Evolutionary conservation across 257 asterid genomes (phyloP).

Genomic region (Ilex aquifolium): DNA sequence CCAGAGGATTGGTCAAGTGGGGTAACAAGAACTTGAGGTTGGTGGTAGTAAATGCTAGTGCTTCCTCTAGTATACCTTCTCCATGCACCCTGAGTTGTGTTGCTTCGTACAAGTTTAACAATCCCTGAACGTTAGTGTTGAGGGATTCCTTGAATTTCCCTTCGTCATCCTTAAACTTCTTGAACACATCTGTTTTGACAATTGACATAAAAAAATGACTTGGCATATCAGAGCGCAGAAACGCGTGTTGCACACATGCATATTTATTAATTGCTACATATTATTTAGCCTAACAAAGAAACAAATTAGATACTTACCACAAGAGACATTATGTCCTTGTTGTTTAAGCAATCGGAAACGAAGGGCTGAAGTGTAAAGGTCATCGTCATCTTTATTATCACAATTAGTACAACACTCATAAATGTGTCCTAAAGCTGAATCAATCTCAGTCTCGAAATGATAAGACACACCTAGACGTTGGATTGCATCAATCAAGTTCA

Average conservation of each 20-base stretch:
- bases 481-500: slow-evolving; percentile 9
- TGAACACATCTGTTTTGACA: slow-evolving; percentile 18
- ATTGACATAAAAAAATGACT: not conserved
- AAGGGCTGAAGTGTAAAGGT: slow-evolving; percentile 9
- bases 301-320: slow-evolving; percentile 3
- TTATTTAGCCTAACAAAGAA: no score
- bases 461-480: slow-evolving; percentile 16
- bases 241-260: no score
- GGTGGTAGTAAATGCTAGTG: slow-evolving; percentile 4
- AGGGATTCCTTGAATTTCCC: slow-evolving; percentile 12
- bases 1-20: not conserved
- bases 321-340: slow-evolving; percentile 15
- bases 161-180: slow-evolving; percentile 15
- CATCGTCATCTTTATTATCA: not conserved
- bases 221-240: no score
- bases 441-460: slow-evolving; percentile 16
- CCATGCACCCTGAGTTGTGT: slow-evolving; percentile 14
- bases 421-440: not conserved
- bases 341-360: slow-evolving; percentile 16
- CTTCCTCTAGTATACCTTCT: slow-evolving; percentile 10
- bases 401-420: not conserved
- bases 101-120: slow-evolving; percentile 34
- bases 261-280: no score
- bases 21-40: not conserved
- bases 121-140: slow-evolving; percentile 4